Base-by-base conservation (phyloP, 177 flowering plant genomes). In the Vitis hybrid region DNA sequence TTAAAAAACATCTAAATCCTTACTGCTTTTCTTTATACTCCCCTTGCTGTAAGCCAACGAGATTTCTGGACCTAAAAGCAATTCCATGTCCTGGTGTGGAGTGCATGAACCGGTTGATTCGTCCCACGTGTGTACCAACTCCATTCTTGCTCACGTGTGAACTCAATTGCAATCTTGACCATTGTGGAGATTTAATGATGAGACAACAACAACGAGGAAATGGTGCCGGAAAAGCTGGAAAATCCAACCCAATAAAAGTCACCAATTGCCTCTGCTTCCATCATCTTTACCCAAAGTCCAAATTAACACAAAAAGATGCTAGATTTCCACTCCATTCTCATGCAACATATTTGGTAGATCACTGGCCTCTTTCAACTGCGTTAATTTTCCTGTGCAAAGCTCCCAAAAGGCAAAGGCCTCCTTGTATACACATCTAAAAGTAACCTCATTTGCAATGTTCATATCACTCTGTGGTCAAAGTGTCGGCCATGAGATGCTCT, bases 41-140 rank as follows among this genome's bases (percentile, higher is more conserved):
- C 61, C 52, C 55, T 60, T 56, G 60, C 59, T 62, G 70, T 9
- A 49, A 58, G 58, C 20, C 50, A 58, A 59, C 18, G 31, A 48
- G 55, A 65, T 58, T 18, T 55, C 45, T 22, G 64, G 19, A 10
- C 19, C 45, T 33, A 69, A 76, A 78, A 73, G 79, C 65, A 65
- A 57, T 76, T 77, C 62, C 77, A 81, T 76, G 81, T 74, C 84
- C 72, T 78, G 62, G 78, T 66, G 65, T 77, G 77, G 29, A 58
- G 8, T 22, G 16, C 49, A 59, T 55, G 49, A 62, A 52, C 1
- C 1, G 51, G 7, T 15, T 20, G 10, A 22, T 11, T 20, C 31
- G 49, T 26, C 51, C 22, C 63, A 65, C 63, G 72, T 72, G 58
- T 51, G 48, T 22, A 12, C 39, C 15, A 5, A 10, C 16, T 31